Evolutionary conservation across 345 rosid genomes (phyloP).

Genomic region (Citropsis articulata): DNA sequence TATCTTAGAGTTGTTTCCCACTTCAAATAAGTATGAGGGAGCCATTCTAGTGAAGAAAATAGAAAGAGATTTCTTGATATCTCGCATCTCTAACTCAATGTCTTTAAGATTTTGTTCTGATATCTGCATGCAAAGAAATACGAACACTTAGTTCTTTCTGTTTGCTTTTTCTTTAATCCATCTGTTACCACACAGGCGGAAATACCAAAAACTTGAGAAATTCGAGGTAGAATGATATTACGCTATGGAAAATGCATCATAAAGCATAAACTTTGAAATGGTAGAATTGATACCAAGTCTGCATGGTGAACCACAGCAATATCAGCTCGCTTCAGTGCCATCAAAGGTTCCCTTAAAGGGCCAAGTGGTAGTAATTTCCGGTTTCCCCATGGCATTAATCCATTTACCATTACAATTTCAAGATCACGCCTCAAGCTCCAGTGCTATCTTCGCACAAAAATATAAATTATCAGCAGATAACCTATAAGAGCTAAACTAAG

Average conservation of each 20-base stretch:
- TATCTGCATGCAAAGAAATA: slow-evolving; percentile 41
- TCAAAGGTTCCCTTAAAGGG: slow-evolving; percentile 78
- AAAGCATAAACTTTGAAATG: neutral
- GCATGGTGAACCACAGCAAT: slow-evolving; percentile 64
- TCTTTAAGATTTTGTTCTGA: slow-evolving; percentile 37
- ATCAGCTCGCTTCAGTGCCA: slow-evolving; percentile 60
- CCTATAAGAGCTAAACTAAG: neutral
- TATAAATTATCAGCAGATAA: slow-evolving; percentile 12
- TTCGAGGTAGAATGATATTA: neutral
- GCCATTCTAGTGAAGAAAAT: slow-evolving; percentile 60
- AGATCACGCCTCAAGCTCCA: slow-evolving; percentile 75
- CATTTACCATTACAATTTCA: slow-evolving; percentile 85
- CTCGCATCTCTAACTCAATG: slow-evolving; percentile 42
- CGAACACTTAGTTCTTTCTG: slow-evolving; percentile 14
- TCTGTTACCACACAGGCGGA: neutral
- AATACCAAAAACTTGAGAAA: neutral
- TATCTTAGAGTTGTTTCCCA: slow-evolving; percentile 33
- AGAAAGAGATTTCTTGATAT: slow-evolving; percentile 49
- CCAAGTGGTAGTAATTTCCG: slow-evolving; percentile 61
- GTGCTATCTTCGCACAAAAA: slow-evolving; percentile 54
- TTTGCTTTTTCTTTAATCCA: neutral
- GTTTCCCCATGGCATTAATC: slow-evolving; percentile 79
- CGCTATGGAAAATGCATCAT: neutral
- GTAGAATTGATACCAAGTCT: slow-evolving; percentile 44
- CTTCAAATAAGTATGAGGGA: slow-evolving; percentile 52